Evolutionary conservation across 345 rosid species (phyloP).

Genomic region (Trapa incisa): DNA sequence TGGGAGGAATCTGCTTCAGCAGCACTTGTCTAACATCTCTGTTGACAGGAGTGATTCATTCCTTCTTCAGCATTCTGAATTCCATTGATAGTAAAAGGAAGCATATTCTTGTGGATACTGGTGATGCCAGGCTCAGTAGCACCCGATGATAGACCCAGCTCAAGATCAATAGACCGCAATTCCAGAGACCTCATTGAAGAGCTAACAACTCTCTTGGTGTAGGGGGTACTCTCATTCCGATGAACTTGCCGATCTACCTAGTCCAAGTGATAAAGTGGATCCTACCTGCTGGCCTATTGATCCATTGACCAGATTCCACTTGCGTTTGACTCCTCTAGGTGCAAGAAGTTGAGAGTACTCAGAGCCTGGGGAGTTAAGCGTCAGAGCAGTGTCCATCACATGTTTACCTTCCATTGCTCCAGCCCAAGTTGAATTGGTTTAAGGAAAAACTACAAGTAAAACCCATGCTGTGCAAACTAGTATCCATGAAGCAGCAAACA

Average conservation of each 20-base stretch:
- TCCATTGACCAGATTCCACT: slow-evolving; percentile 45
- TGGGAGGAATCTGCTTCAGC: slow-evolving; percentile 26
- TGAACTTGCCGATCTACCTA: slow-evolving; percentile 64
- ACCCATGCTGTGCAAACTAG: slow-evolving; percentile 30
- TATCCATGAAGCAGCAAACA: slow-evolving; percentile 40
- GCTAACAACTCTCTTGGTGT: slow-evolving; percentile 28
- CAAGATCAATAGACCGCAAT: slow-evolving; percentile 50
- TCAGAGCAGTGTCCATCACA: slow-evolving; percentile 46
- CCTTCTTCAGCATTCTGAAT: not conserved
- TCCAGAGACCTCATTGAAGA: slow-evolving; percentile 23
- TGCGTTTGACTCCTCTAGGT: slow-evolving; percentile 59
- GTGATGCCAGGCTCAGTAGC: slow-evolving; percentile 62
- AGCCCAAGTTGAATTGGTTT: slow-evolving; percentile 30
- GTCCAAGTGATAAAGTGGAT: slow-evolving; percentile 58
- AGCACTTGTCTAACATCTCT: slow-evolving; percentile 31
- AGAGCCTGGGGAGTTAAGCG: slow-evolving; percentile 50
- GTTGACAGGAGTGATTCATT: slow-evolving; percentile 6
- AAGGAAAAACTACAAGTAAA: slow-evolving; percentile 37
- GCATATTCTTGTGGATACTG: slow-evolving; percentile 25
- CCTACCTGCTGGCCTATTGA: slow-evolving; percentile 35
- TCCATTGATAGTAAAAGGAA: slow-evolving; percentile 3
- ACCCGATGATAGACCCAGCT: slow-evolving; percentile 61
- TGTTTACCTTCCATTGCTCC: slow-evolving; percentile 24
- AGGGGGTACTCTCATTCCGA: slow-evolving; percentile 51
- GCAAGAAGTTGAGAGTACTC: slow-evolving; percentile 10